Conservation (phyloP, 2,329 filamentous ascomycete species). For the Trichoderma cornu-damae region DNA sequence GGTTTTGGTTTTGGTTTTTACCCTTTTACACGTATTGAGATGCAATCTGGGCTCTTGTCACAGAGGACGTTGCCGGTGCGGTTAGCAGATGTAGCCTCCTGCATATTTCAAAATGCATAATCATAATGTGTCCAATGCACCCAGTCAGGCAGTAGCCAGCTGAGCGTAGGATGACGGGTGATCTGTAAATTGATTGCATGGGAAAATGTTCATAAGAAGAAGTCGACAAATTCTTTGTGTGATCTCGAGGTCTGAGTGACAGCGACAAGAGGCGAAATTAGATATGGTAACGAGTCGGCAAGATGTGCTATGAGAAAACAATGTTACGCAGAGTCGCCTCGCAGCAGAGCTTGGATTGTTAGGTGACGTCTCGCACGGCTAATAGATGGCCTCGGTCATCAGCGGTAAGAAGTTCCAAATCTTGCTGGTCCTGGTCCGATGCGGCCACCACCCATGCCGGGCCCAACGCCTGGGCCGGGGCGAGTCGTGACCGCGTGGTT, state of each 20-base stretch:
- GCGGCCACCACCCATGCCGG: slow-evolving; percentile 52
- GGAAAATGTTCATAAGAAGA: slow-evolving; percentile 47
- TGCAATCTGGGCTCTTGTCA: slow-evolving; percentile 24
- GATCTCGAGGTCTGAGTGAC: slow-evolving; percentile 33
- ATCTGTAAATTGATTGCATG: slow-evolving; percentile 49
- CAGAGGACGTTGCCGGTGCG: slow-evolving; percentile 15
- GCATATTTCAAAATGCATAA: slow-evolving; percentile 56
- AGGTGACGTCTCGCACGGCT: slow-evolving; percentile 20
- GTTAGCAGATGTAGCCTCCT: slow-evolving; percentile 32
- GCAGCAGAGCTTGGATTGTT: not conserved
- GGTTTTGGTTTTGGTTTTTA: too few species aligned
- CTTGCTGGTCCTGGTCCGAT: slow-evolving; percentile 52
- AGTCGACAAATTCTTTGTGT: slow-evolving; percentile 43
- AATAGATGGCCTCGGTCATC: slow-evolving; percentile 18
- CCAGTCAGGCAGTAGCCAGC: slow-evolving; percentile 44
- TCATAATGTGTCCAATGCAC: slow-evolving; percentile 58
- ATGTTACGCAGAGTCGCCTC: not conserved
- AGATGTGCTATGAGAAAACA: slow-evolving; percentile 13
- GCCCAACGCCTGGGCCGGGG: slow-evolving; percentile 74
- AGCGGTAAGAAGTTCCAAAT: slow-evolving; percentile 56
- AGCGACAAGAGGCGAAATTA: slow-evolving; percentile 31
- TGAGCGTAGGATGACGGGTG: slow-evolving; percentile 54
- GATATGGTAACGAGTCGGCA: slow-evolving; percentile 25
- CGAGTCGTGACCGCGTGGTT: slow-evolving; percentile 87
- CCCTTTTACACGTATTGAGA: slow-evolving; percentile 24